phyloP scores from a whole-genome alignment of 2,329 filamentous ascomycete genomes.

The Biscogniauxia sp. region DNA sequence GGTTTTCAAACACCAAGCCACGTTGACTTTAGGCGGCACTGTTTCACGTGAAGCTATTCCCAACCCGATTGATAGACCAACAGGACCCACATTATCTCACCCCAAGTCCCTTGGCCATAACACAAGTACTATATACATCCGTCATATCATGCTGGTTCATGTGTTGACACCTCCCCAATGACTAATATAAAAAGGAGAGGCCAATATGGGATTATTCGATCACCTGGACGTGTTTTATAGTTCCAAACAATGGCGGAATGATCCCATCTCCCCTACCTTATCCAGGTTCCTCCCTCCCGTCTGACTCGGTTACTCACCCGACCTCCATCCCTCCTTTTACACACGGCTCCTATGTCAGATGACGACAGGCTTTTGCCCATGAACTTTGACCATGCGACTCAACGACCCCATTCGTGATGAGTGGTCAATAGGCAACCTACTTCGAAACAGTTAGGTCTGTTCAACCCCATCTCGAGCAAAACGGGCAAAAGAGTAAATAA shows the following conservation, averaged over 20 bases:
- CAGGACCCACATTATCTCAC: not conserved
- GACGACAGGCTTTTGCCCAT: slow-evolving; percentile 4
- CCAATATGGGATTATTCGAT: not conserved
- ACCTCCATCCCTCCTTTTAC: slow-evolving; percentile 2
- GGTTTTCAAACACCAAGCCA: not conserved
- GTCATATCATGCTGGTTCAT: not conserved
- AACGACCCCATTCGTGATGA: not conserved
- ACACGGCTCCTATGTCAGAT: slow-evolving; percentile 7
- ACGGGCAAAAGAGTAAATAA: no score
- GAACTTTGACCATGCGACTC: slow-evolving; percentile 2
- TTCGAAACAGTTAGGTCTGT: not conserved
- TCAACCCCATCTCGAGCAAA: not conserved
- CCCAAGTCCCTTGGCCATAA: not conserved
- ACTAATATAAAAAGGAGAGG: not conserved
- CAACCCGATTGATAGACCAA: not conserved
- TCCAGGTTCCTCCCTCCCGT: slow-evolving; percentile 1
- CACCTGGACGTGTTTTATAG: not conserved
- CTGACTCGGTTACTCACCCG: slow-evolving; percentile 3
- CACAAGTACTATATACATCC: not conserved
- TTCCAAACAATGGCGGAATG: not conserved
- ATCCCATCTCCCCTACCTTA: not conserved
- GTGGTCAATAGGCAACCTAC: not conserved
- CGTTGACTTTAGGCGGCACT: not conserved
- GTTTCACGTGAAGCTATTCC: not conserved
- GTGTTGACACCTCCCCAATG: not conserved